A percentile compares a stretch with the other conserved stretches of the same genome.
Conservation (phyloP, 2,329 filamentous ascomycete species). For the Aspergillus fumigatiaffinis region DNA sequence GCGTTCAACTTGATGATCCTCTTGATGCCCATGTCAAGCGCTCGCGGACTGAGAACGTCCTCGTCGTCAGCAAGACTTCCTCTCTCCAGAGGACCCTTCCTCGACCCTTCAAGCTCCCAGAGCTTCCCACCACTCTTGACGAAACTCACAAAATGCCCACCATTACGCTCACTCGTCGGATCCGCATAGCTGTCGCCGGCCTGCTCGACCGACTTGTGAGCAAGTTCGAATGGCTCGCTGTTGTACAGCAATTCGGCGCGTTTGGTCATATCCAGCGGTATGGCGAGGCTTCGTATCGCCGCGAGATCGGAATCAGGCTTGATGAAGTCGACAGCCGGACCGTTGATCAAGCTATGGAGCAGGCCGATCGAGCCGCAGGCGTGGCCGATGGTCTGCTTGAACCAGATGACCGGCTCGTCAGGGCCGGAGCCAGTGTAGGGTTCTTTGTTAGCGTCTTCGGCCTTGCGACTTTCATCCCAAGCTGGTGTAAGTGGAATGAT, state of each 20-base stretch:
- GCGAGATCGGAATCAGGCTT: conserved; percentile 42
- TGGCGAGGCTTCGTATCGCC: conserved; percentile 41
- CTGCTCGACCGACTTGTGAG: conserved; percentile 7
- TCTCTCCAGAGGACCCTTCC: conserved; percentile 28
- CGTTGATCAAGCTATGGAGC: conserved; percentile 53
- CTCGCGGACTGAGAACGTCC: conserved; percentile 27
- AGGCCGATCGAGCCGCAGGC: conserved; percentile 58
- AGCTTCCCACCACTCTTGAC: conserved; percentile 31
- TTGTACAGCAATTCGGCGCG: conserved; percentile 53
- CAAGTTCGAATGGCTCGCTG: conserved; percentile 17
- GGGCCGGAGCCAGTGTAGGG: conserved; percentile 46
- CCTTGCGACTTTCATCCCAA: conserved; percentile 1
- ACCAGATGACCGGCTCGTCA: conserved; percentile 55
- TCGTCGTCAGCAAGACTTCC: conserved; percentile 25
- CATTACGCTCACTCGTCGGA: neutral
- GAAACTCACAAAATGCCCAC: conserved; percentile 30
- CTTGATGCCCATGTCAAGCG: conserved; percentile 25
- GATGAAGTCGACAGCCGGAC: conserved; percentile 42
- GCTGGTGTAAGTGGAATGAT: conserved; percentile 6
- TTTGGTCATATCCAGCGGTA: conserved; percentile 42
- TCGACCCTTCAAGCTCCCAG: conserved; percentile 33
- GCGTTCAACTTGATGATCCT: conserved; percentile 14
- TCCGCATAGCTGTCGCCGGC: conserved; percentile 4
- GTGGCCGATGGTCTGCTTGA: conserved; percentile 56
- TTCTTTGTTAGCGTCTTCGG: neutral